Conservation (phyloP, 257 asterid genomes). For the Perilla frutescens region DNA sequence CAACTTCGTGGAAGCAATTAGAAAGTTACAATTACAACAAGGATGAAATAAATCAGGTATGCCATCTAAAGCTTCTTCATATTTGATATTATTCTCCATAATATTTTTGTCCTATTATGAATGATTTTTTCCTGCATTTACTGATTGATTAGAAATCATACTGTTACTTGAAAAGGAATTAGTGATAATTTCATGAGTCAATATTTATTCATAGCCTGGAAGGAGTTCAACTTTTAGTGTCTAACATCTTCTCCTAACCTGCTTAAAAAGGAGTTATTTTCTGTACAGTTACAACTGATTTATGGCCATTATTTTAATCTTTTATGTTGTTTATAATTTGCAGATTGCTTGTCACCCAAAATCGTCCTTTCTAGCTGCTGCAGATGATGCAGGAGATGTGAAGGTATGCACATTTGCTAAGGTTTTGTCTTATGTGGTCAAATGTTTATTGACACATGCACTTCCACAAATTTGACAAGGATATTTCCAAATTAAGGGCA, state of each 20-base stretch:
- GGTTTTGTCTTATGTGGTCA: constrained; percentile 11
- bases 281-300: neutral
- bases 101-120: constrained; percentile 5
- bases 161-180: neutral
- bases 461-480: constrained; percentile 4
- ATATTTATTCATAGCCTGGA: neutral
- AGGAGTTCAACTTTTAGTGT: neutral
- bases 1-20: constrained; percentile 64
- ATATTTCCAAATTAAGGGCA: constrained; percentile 1
- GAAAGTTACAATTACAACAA: constrained; percentile 76
- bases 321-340: constrained; percentile 30
- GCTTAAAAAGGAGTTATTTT: neutral
- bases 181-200: constrained; percentile 5
- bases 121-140: neutral
- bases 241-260: neutral
- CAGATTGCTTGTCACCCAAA: constrained; percentile 84
- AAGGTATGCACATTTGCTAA: constrained; percentile 59
- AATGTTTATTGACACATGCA: neutral
- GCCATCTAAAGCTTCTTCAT: constrained; percentile 25
- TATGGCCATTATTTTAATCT: neutral
- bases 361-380: constrained; percentile 88
- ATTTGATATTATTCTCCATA: constrained; percentile 1
- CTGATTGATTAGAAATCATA: neutral
- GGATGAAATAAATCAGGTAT: constrained; percentile 96
- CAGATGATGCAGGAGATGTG: constrained; percentile 94